phyloP scores from a whole-genome alignment of 257 asterid genomes.

The Anisodus tanguticus region DNA sequence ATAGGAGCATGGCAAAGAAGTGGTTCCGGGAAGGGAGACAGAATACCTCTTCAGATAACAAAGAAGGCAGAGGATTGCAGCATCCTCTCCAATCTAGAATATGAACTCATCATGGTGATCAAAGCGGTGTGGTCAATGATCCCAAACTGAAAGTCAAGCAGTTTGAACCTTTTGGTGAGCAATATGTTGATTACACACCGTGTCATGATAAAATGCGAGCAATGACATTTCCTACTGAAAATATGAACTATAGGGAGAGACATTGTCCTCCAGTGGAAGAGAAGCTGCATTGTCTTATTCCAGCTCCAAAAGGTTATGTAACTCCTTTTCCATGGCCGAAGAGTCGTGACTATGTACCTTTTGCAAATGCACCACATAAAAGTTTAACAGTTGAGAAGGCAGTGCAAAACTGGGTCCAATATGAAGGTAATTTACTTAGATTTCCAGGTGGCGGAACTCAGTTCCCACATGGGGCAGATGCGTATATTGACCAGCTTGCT shows the following conservation, averaged over 20 bases:
- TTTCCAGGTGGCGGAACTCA: constrained; percentile 41
- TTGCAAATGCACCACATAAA: constrained; percentile 36
- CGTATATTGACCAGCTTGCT: constrained; percentile 40
- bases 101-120: constrained; percentile 36
- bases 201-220: constrained; percentile 38
- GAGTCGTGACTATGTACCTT: constrained; percentile 37
- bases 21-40: constrained; percentile 36
- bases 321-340: constrained; percentile 40
- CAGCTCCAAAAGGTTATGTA: constrained; percentile 39
- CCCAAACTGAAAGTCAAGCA: constrained; percentile 29
- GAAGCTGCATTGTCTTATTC: constrained; percentile 40
- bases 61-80: constrained; percentile 31
- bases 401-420: constrained; percentile 37
- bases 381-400: constrained; percentile 41
- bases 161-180: constrained; percentile 30
- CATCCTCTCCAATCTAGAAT: constrained; percentile 34
- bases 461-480: constrained; percentile 39
- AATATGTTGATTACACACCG: constrained; percentile 37
- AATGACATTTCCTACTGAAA: constrained; percentile 37
- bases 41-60: constrained; percentile 34
- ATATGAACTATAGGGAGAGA: constrained; percentile 37
- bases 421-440: constrained; percentile 34
- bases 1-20: constrained; percentile 41
- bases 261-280: constrained; percentile 39
- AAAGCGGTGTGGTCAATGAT: background rate